Percentiles rank a stretch among this genome's conserved stretches.
These are phyloP conservation scores for Yamadazyma atmosphaerica DNA, from an alignment of 1,139 yeast genomes.

Conservation along the genomic window DNA sequence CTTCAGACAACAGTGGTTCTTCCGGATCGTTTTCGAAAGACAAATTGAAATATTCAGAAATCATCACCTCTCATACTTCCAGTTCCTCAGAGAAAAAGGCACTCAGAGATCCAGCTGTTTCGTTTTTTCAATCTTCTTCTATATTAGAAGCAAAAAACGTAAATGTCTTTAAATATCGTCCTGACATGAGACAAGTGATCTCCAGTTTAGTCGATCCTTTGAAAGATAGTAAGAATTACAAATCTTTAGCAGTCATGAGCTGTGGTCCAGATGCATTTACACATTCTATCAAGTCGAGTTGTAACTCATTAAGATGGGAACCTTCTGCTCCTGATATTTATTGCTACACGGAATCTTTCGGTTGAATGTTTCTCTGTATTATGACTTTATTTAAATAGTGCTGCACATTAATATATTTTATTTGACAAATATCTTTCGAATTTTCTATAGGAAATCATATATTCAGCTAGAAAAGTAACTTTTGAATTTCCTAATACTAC, in stretches of 20 bases:
- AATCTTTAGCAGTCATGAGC: conserved; percentile 34
- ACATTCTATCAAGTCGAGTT: conserved; percentile 23
- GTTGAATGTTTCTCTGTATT: too few species aligned
- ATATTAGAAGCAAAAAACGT: conserved; percentile 11
- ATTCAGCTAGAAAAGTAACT: too few species aligned
- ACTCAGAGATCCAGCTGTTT: too few species aligned
- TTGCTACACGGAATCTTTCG: conserved; percentile 35
- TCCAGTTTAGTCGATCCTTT: conserved; percentile 9
- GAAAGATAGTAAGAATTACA: conserved; percentile 11
- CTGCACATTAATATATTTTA: too few species aligned
- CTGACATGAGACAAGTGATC: conserved; percentile 9
- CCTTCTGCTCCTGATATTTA: conserved; percentile 34
- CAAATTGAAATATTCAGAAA: too few species aligned
- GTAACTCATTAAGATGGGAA: conserved; percentile 28
- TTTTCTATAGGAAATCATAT: background rate
- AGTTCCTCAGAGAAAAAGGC: too few species aligned
- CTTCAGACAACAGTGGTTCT: background rate
- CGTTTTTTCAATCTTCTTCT: conserved; percentile 1
- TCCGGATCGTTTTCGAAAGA: background rate
- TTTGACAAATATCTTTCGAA: background rate
- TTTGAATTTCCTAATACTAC: too few species aligned
- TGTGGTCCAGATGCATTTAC: conserved; percentile 40
- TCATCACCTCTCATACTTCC: too few species aligned
- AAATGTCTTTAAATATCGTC: conserved; percentile 12
- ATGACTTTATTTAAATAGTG: too few species aligned